Conservation (phyloP, 768 basidiomycete genomes). For the Holtermannia corniformis region DNA sequence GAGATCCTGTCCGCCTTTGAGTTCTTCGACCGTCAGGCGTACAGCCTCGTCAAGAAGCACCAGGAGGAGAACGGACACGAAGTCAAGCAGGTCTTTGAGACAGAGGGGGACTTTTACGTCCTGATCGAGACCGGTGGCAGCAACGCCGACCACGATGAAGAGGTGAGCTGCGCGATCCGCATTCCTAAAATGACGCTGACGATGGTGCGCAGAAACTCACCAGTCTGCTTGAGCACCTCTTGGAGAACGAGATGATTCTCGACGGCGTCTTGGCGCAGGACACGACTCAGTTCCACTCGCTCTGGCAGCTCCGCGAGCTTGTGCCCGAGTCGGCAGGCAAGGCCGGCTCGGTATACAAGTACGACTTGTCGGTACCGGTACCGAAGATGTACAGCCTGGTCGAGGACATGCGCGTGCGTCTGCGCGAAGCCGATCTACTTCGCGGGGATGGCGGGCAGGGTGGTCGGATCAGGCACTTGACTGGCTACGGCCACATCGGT, state of each 20-base stretch:
- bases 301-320: constrained; percentile 88
- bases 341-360: constrained; percentile 93
- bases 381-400: constrained; percentile 79
- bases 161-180: constrained; percentile 49
- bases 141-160: constrained; percentile 83
- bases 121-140: constrained; percentile 92
- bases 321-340: constrained; percentile 87
- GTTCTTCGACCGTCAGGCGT: constrained; percentile 75
- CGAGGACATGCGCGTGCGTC: constrained; percentile 62
- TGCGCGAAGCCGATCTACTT: constrained; percentile 46
- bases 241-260: constrained; percentile 67
- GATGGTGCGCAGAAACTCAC: constrained; percentile 62
- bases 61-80: constrained; percentile 65
- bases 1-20: constrained; percentile 98
- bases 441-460: constrained; percentile 54
- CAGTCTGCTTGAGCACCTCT: constrained; percentile 62
- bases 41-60: constrained; percentile 44
- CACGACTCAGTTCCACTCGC: constrained; percentile 72
- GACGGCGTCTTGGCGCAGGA: constrained; percentile 89
- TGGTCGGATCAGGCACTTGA: constrained; percentile 59
- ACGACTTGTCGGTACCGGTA: constrained; percentile 84
- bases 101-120: constrained; percentile 70
- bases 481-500: constrained; percentile 94
- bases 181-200: constrained; percentile 1
- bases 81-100: constrained; percentile 63